phyloP scores from a whole-genome alignment of 176 grass and related monocot species.

The Poa pratensis region DNA sequence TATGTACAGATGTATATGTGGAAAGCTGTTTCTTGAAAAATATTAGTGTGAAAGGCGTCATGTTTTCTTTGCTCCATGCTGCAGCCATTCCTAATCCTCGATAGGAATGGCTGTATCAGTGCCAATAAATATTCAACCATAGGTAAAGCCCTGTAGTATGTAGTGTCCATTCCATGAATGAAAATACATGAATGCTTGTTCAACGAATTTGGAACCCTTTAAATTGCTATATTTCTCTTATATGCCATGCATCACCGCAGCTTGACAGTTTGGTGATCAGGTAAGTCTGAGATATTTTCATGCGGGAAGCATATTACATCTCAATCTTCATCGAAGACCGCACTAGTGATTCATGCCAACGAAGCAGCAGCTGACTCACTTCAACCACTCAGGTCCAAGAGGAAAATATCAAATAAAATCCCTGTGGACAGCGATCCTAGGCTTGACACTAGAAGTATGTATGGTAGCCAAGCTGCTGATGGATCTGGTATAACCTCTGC shows the following conservation, averaged over 20 bases:
- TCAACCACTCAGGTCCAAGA: constrained; percentile 57
- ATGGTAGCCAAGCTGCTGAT: constrained; percentile 74
- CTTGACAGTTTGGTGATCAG: constrained; percentile 43
- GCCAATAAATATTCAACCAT: constrained; percentile 33
- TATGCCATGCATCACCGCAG: neutral
- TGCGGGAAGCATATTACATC: constrained; percentile 35
- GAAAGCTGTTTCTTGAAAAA: neutral
- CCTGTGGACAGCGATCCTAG: constrained; percentile 39
- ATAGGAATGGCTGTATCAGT: constrained; percentile 12
- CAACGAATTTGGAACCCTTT: constrained; percentile 20
- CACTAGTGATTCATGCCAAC: constrained; percentile 47
- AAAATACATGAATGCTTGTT: constrained; percentile 19
- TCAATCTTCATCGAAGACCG: too few relatives aligned
- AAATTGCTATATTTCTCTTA: constrained; percentile 11
- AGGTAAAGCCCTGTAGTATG: neutral
- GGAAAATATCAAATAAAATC: constrained; percentile 56
- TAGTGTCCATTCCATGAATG: neutral
- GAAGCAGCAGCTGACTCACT: constrained; percentile 49
- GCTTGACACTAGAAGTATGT: constrained; percentile 52
- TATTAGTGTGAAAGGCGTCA: neutral
- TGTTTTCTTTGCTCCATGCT: neutral
- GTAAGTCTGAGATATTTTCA: constrained; percentile 48
- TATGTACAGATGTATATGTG: constrained; percentile 11
- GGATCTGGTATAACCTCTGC: constrained; percentile 80
- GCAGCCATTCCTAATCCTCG: constrained; percentile 17